Percentiles rank a stretch among this genome's conserved stretches.
Conservation (phyloP, 202 grass and related monocot species). For the Zoysia matrella region DNA sequence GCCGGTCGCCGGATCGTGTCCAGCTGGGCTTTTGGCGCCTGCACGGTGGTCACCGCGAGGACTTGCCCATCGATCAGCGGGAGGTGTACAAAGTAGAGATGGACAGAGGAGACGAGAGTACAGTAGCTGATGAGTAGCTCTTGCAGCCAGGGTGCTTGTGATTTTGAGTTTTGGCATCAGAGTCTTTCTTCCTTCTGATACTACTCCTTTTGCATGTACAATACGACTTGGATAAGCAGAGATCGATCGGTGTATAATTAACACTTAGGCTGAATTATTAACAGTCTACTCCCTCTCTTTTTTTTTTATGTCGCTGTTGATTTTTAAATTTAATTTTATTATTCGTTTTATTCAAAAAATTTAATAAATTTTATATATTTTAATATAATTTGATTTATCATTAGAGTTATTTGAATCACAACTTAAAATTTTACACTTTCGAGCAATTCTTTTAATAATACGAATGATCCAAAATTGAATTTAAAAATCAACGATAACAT, state of each 20-base stretch:
- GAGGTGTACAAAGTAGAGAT: slow-evolving; percentile 11
- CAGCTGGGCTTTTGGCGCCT: neutral
- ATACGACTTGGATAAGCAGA: slow-evolving; percentile 24
- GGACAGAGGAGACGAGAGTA: neutral
- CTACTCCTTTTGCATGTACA: slow-evolving; percentile 19
- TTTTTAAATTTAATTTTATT: no score
- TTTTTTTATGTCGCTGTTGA: no score
- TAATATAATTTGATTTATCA: no score
- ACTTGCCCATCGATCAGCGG: neutral
- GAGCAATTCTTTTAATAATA: no score
- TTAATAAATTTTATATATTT: no score
- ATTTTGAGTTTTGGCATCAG: neutral
- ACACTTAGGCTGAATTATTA: slow-evolving; percentile 8
- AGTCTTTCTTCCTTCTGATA: slow-evolving; percentile 12
- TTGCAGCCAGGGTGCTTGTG: neutral
- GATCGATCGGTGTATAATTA: slow-evolving; percentile 53
- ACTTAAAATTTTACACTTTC: no score
- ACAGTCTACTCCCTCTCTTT: neutral
- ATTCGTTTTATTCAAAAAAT: no score
- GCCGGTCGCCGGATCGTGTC: neutral
- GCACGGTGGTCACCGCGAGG: slow-evolving; percentile 9
- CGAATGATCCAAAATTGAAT: no score
- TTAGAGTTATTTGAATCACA: no score
- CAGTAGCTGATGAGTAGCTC: neutral
- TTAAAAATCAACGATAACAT: no score